Evolutionary conservation across 1,284 basidiomycete species (phyloP), one percentile per base, ranked within the genome.

Genomic region (Ganoderma sinense): DNA sequence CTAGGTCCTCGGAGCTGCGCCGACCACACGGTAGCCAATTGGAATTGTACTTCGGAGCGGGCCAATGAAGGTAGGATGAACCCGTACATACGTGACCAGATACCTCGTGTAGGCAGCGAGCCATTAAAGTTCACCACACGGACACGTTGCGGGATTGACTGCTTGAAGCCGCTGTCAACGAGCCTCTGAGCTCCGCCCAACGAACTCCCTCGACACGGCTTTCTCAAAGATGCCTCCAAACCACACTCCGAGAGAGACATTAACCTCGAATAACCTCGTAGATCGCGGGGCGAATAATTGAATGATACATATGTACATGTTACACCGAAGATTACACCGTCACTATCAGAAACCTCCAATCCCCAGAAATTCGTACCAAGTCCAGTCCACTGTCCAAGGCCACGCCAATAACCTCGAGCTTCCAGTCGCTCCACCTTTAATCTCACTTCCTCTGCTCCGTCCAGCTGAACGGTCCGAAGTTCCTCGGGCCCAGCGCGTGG

Each of bases 401-500:
- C 36, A 36, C 36, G 36, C 36, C 6, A 36, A 36, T 36, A 36
- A 36, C 6, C 36, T 36, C 36, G 36, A 36, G 36, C 36, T 10
- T 1, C 1, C 7, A 36, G 36, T 10, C 36, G 10, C 23, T 39
- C 1, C 14, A 51, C 39, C 10, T 23, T 26, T 29, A 20, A 31
- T 7, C 53, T 62, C 45, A 74, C 51, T 65, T 62, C 56, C 64
- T 48, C 70, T 72, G 70, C 64, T 20, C 70, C 18, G n/a, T 61
- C 74, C 74, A 75, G 51, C 43, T 59, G 31, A 64, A n/a, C 75
- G 80, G 41, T 85, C 90, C 62, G 95, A 80, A 73, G 23, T 62
- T 71, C 18, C 71, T 63, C 67, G 70, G 67, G 48, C 74, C 71
- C 14, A 73, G 70, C 2, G 89, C 91, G 8, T 83, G 79, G 71